A percentile compares a stretch with the other conserved stretches of the same genome.
phyloP scores from a whole-genome alignment of 176 grass and related monocot genomes.

The Juncus effusus region DNA sequence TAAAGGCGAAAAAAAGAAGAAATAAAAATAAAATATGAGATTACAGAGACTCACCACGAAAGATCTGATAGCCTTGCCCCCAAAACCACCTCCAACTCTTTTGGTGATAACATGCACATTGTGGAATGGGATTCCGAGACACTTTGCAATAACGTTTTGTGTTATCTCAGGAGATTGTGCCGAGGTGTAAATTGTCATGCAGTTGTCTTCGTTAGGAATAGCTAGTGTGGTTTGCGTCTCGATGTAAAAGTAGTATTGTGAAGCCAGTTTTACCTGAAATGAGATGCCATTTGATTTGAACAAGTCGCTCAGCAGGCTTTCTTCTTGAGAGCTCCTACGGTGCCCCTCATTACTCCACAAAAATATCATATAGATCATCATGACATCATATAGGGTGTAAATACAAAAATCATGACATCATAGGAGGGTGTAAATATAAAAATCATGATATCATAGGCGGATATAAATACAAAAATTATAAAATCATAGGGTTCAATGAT shows the following conservation, averaged over 20 bases:
- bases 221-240: slow-evolving; percentile 44
- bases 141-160: slow-evolving; percentile 43
- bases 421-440: no score
- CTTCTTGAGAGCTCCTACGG: no score
- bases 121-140: slow-evolving; percentile 54
- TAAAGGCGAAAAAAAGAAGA: not conserved
- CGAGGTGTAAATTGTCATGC: slow-evolving; percentile 52
- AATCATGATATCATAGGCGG: no score
- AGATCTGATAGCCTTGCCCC: slow-evolving; percentile 55
- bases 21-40: not conserved
- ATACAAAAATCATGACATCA: no score
- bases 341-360: no score
- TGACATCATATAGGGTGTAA: no score
- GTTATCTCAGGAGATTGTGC: slow-evolving; percentile 39
- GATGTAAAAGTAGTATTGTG: no score
- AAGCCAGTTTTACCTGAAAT: no score
- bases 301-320: not conserved
- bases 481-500: no score
- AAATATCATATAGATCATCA: no score
- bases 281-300: no score
- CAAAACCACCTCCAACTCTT: slow-evolving; percentile 73
- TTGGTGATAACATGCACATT: slow-evolving; percentile 72
- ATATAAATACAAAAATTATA: no score
- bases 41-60: slow-evolving; percentile 18
- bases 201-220: slow-evolving; percentile 76